Percentiles rank a stretch among this genome's conserved stretches.
Conservation (phyloP, 495 filamentous ascomycete species). For the Monascus purpureus region DNA sequence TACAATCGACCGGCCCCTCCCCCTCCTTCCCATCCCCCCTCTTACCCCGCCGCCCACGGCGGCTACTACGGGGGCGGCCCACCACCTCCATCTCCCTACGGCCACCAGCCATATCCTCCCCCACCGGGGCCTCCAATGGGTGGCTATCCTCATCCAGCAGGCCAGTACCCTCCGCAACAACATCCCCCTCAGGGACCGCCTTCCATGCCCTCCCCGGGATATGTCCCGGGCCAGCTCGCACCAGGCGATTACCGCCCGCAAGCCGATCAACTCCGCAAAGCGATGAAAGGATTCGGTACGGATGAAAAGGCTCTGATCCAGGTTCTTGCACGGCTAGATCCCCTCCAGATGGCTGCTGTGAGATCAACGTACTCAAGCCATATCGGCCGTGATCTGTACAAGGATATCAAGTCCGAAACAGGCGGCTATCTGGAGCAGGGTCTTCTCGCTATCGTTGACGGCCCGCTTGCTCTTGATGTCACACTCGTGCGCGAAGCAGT, state of each 20-base stretch:
- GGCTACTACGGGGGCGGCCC: conserved; percentile 17
- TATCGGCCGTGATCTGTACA: conserved; percentile 50
- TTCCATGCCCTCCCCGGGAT: conserved; percentile 45
- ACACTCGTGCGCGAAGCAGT: conserved; percentile 51
- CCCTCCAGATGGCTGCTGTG: conserved; percentile 56
- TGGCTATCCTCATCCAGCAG: conserved; percentile 5
- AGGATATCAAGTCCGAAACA: conserved; percentile 65
- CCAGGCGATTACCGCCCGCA: conserved; percentile 49
- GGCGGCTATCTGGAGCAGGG: conserved; percentile 55
- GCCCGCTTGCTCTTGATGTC: conserved; percentile 61
- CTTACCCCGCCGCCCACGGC: no score
- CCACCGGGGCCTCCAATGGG: conserved; percentile 12
- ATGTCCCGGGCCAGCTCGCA: conserved; percentile 45
- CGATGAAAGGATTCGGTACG: conserved; percentile 89
- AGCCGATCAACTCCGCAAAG: conserved; percentile 54
- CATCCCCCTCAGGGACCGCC: conserved; percentile 21
- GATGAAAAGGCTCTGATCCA: conserved; percentile 62
- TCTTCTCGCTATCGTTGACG: conserved; percentile 57
- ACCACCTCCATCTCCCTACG: conserved; percentile 21
- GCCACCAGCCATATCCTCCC: conserved; percentile 11
- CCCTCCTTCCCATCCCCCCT: conserved; percentile 12
- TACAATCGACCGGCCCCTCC: not conserved
- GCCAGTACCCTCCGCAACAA: conserved; percentile 10
- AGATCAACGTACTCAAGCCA: conserved; percentile 47
- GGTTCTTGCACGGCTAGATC: conserved; percentile 51